Base-by-base conservation (phyloP, 768 basidiomycete species). In the Lentinula sp. region DNA sequence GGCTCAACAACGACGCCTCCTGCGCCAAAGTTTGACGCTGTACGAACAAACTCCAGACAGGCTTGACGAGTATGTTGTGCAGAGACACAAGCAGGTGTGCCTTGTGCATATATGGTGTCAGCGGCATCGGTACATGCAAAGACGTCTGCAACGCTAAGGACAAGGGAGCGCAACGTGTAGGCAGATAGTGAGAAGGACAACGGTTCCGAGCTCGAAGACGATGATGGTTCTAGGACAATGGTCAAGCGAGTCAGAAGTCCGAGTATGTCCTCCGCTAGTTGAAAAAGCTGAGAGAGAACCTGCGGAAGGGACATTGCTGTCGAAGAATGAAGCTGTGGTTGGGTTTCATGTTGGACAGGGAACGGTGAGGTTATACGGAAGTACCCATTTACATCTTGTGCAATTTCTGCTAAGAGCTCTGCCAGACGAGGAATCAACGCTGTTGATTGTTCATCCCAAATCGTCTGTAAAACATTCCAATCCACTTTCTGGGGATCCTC, bases 401-500 rank as follows among this genome's bases (percentile, higher is more conserved):
- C 70, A 45, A 89, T 71, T 16, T 76, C 78, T 13, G 71, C 64
- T 55, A 85, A 73, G 54, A 83, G 65, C 45, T 85, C 80, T 39
- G 84, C 76, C 2, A 90, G 76, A 21, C 83, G 82, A 10, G 80
- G 77, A 13, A 84, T 66, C 48, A 89, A 71, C 16, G 85, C 85
- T 61, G 85, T 83, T 4, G 74, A 74, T 2, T 80, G 74, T 63
- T 86, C 85, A 5, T 78, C 75, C 88, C 89, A 88, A 54, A 85
- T 79, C 1, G 78, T 75, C 57, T 85, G 74, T 11, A 88, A 70
- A 9, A 85, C 73, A 11, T 72, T 75, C 77, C 79, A 83, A 61
- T 86, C 85, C 6, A 82, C 85, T 42, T 75, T 71, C 18, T 81
- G 80, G 9, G 42, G 35, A n/a, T 76, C 75, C 16, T 76, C 71